Evolutionary conservation across 441 rosid species (phyloP).

Genomic region (Gossypium gossypioides): DNA sequence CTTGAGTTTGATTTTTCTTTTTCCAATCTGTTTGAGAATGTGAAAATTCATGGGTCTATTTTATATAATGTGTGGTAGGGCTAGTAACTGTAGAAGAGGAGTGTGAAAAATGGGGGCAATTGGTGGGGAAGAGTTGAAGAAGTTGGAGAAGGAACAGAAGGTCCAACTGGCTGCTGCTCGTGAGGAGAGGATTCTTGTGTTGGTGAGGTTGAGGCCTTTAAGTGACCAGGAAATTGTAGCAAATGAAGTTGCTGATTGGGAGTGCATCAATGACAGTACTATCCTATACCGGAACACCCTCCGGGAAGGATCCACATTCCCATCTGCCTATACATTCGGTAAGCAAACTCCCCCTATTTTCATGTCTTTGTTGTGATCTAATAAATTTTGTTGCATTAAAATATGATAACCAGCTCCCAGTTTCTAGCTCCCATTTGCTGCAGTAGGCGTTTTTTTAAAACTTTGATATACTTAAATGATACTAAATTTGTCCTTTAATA

Average conservation of each 20-base stretch:
- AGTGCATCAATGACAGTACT: conserved; percentile 76
- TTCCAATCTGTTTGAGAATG: not conserved
- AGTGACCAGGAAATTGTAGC: conserved; percentile 73
- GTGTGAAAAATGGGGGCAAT: conserved; percentile 55
- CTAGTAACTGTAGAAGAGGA: conserved; percentile 20
- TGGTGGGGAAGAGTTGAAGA: conserved; percentile 59
- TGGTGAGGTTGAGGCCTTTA: conserved; percentile 87
- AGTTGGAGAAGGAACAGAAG: conserved; percentile 62
- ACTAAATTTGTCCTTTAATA: not conserved
- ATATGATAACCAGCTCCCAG: not conserved
- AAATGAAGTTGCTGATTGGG: conserved; percentile 81
- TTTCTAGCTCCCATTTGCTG: conserved; percentile 4
- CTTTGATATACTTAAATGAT: not conserved
- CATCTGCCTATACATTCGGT: conserved; percentile 87
- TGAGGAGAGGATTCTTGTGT: conserved; percentile 79
- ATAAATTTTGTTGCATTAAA: not conserved
- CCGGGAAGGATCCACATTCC: conserved; percentile 83
- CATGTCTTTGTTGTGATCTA: not conserved
- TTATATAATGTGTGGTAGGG: conserved; percentile 14
- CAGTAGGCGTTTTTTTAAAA: not conserved
- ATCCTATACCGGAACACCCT: conserved; percentile 75
- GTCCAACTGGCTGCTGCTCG: conserved; percentile 36
- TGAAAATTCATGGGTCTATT: conserved; percentile 20
- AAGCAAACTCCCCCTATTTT: conserved; percentile 17
- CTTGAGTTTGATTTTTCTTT: conserved; percentile 11